Conservation (phyloP, 768 basidiomycete species). For the Boletus reticulatus region DNA sequence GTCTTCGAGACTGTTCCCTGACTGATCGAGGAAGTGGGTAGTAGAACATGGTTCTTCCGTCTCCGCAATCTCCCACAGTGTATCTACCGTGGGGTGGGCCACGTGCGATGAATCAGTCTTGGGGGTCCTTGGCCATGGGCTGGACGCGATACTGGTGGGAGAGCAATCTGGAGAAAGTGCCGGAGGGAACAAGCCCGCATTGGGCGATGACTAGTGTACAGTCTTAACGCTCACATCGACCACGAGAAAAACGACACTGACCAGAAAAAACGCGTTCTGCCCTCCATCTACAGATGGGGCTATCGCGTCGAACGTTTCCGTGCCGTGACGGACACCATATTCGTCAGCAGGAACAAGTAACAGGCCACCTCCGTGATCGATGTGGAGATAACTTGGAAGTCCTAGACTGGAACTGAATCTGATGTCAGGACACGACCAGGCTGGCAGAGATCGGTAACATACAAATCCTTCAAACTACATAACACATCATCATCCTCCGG, state of each 20-base stretch:
- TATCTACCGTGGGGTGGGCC: background rate
- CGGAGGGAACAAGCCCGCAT: constrained; percentile 5
- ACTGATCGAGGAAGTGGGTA: constrained; percentile 13
- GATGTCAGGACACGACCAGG: constrained; percentile 7
- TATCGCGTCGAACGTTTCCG: background rate
- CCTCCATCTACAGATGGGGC: background rate
- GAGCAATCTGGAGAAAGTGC: constrained; percentile 27
- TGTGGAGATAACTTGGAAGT: background rate
- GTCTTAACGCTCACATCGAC: background rate
- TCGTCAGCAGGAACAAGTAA: constrained; percentile 3
- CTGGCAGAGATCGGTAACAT: constrained; percentile 3
- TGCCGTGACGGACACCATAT: background rate
- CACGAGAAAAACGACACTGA: constrained; percentile 6
- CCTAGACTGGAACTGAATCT: constrained; percentile 1
- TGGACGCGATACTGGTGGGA: constrained; percentile 21
- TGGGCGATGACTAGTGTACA: background rate
- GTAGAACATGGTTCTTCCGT: background rate
- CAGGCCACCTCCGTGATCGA: constrained; percentile 7
- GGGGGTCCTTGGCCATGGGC: constrained; percentile 20
- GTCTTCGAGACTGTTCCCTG: constrained; percentile 14
- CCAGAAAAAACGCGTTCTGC: background rate
- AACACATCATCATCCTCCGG: constrained; percentile 23
- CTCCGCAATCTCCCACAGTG: background rate
- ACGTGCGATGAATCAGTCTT: background rate
- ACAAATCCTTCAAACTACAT: constrained; percentile 18